Conservation (phyloP, 495 filamentous ascomycete species). For the Hyaloscypha variabilis region DNA sequence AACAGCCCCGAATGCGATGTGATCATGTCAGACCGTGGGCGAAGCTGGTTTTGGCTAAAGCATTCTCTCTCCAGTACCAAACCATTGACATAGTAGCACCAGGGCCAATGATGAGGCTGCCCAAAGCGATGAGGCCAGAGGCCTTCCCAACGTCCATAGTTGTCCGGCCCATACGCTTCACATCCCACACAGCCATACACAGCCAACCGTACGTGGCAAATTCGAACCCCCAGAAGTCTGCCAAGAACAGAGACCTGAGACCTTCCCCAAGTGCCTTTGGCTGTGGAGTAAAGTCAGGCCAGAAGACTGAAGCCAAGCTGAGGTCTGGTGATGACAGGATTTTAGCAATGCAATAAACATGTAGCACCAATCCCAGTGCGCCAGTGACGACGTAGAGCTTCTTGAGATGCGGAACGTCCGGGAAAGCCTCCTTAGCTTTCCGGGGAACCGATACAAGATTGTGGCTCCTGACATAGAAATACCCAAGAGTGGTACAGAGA, state of each 20-base stretch:
- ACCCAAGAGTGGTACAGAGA: background rate
- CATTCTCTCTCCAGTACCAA: background rate
- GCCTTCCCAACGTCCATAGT: background rate
- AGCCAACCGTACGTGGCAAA: background rate
- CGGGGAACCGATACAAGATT: background rate
- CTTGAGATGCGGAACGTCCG: background rate
- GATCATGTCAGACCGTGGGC: too few relatives aligned
- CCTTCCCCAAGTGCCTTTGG: background rate
- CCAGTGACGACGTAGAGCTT: background rate
- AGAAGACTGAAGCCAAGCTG: background rate
- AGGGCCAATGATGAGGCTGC: background rate
- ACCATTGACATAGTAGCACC: background rate
- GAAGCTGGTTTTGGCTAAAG: background rate
- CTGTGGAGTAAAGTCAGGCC: background rate
- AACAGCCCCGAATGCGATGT: too few relatives aligned
- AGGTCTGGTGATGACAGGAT: background rate
- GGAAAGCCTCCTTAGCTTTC: background rate
- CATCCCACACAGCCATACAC: background rate
- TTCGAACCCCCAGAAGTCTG: background rate
- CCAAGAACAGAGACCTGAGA: background rate
- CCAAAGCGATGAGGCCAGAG: background rate
- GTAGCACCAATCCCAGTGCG: background rate
- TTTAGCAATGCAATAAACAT: background rate
- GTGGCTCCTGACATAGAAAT: background rate
- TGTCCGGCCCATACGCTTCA: background rate